Percentiles rank a stretch among this genome's conserved stretches.
Conservation (phyloP, 2,329 filamentous ascomycete species). For the Mycosphaerella arachidis region DNA sequence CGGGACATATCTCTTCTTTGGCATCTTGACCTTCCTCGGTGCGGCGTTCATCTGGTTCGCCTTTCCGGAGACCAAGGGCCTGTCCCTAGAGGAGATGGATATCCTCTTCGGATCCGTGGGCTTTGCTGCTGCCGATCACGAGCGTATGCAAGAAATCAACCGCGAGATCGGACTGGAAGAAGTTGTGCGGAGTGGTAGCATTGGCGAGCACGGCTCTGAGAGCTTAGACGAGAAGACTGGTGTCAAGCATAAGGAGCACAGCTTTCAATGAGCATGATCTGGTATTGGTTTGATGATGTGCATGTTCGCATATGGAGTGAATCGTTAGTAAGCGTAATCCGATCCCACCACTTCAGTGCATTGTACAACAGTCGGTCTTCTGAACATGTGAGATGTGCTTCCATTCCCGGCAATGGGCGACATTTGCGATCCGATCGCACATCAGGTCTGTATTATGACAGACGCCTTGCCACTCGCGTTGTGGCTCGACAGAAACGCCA, state of each 20-base stretch:
- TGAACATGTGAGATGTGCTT: too few relatives aligned
- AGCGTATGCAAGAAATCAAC: slow-evolving; percentile 71
- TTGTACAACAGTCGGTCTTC: too few relatives aligned
- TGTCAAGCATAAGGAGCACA: slow-evolving; percentile 11
- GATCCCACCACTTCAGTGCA: too few relatives aligned
- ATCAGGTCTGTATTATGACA: too few relatives aligned
- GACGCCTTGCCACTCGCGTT: too few relatives aligned
- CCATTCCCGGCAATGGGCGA: too few relatives aligned
- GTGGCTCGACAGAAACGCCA: too few relatives aligned
- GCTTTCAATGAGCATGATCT: background rate
- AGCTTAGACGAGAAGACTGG: slow-evolving; percentile 18
- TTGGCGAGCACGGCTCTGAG: slow-evolving; percentile 5
- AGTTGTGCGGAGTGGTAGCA: slow-evolving; percentile 20
- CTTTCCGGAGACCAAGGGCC: slow-evolving; percentile 52
- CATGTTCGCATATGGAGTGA: too few relatives aligned
- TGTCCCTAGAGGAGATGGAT: slow-evolving; percentile 43
- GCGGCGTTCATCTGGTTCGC: slow-evolving; percentile 53
- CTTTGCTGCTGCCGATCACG: slow-evolving; percentile 61
- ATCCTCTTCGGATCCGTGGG: slow-evolving; percentile 46
- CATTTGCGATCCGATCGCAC: too few relatives aligned
- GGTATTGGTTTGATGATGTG: too few relatives aligned
- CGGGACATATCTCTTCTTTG: slow-evolving; percentile 69
- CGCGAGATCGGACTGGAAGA: slow-evolving; percentile 59
- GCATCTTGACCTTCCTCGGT: slow-evolving; percentile 58
- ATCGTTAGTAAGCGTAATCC: too few relatives aligned